These are phyloP conservation scores for Psilocybe cyanescens DNA, from an alignment of 768 basidiomycete genomes.

Conservation along the genomic window DNA sequence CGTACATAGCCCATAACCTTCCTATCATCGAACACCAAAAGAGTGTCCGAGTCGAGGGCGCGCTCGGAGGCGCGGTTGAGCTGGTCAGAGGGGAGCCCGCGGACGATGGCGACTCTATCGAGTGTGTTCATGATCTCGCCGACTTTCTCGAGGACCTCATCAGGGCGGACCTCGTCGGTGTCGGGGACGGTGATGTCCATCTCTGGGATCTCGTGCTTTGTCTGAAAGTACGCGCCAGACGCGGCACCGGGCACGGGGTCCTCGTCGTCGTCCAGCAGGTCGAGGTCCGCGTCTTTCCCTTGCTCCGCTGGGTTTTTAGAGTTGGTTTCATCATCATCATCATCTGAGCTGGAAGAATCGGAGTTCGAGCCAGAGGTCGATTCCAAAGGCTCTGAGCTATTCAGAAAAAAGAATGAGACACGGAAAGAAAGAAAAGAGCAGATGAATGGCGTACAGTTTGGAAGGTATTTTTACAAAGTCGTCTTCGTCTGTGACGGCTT, in stretches of 20 bases:
- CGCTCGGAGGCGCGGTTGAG: conserved; percentile 50
- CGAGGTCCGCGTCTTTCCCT: conserved; percentile 27
- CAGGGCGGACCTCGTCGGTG: conserved; percentile 60
- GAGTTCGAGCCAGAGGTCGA: conserved; percentile 45
- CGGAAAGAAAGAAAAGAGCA: conserved; percentile 5
- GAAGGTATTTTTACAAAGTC: conserved; percentile 31
- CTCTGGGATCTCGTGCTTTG: conserved; percentile 74
- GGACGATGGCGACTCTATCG: conserved; percentile 65
- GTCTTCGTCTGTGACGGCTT: conserved; percentile 39
- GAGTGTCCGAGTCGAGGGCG: conserved; percentile 86
- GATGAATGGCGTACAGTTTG: conserved; percentile 17
- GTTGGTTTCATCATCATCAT: conserved; percentile 23
- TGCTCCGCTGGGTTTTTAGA: background rate
- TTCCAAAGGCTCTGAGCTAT: conserved; percentile 33
- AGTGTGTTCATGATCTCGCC: conserved; percentile 76
- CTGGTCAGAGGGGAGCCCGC: conserved; percentile 52
- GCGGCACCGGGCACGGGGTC: conserved; percentile 42
- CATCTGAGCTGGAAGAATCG: conserved; percentile 33
- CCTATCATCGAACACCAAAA: conserved; percentile 89
- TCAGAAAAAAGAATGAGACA: background rate
- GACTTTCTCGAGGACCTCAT: conserved; percentile 73
- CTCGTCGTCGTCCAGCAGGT: conserved; percentile 59
- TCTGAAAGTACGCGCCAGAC: conserved; percentile 53
- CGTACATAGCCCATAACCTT: conserved; percentile 90
- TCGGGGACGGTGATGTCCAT: conserved; percentile 63